Percentiles rank a stretch among this genome's conserved stretches.
Evolutionary conservation across 331 rosid genomes (phyloP).

Genomic region (Malus hybrid): DNA sequence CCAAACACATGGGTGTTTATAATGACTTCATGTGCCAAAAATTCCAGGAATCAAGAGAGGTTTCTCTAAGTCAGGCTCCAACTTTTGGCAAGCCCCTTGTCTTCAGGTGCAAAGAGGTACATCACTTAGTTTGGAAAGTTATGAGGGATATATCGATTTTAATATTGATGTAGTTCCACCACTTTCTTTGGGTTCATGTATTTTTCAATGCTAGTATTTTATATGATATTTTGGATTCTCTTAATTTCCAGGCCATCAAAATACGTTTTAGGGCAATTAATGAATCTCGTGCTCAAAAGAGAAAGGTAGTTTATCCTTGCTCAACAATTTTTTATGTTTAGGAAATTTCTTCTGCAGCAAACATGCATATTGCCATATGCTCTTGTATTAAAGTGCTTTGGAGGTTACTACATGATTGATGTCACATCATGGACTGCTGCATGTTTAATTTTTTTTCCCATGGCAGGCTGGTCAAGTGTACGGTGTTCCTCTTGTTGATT

Average conservation of each 20-base stretch:
- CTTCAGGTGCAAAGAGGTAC: conserved; percentile 83
- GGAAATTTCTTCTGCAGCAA: neutral
- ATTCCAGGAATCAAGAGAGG: conserved; percentile 80
- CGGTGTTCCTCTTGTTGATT: conserved; percentile 79
- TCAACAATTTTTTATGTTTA: neutral
- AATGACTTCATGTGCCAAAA: conserved; percentile 25
- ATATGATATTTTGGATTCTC: neutral
- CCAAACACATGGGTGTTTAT: conserved; percentile 13
- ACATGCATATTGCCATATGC: too few species aligned
- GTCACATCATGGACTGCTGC: conserved; percentile 18
- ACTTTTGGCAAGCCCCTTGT: conserved; percentile 49
- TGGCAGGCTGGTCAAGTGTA: conserved; percentile 98
- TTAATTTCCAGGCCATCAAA: conserved; percentile 64
- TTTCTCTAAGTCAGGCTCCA: conserved; percentile 51
- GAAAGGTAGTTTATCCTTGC: conserved; percentile 59
- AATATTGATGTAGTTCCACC: neutral
- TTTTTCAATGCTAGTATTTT: neutral
- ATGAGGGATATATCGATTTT: conserved; percentile 8
- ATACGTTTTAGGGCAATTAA: conserved; percentile 92
- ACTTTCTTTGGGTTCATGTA: neutral
- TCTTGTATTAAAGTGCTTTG: neutral
- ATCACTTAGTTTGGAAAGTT: conserved; percentile 12
- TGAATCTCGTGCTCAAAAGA: conserved; percentile 95
- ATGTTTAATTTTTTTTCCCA: conserved; percentile 11
- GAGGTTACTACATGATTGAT: neutral